phyloP scores from a whole-genome alignment of 306 rosid genomes.

The Styphnolobium japonicum region DNA sequence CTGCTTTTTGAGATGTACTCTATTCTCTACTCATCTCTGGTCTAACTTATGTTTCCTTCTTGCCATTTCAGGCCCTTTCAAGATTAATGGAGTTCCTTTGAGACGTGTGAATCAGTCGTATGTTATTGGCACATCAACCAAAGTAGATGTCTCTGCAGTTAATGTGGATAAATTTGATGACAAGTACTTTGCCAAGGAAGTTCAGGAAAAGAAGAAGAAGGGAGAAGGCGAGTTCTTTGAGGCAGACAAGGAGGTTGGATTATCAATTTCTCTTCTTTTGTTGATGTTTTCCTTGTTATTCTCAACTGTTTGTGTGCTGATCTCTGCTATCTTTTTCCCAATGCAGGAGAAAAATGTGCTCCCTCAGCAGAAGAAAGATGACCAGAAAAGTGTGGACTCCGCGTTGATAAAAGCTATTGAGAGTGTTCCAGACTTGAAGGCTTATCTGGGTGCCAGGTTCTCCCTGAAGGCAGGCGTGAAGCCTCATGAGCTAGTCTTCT shows the following conservation, averaged over 20 bases:
- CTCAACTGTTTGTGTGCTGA: background rate
- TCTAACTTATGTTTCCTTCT: background rate
- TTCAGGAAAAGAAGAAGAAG: slow-evolving; percentile 50
- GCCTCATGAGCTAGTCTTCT: slow-evolving; percentile 37
- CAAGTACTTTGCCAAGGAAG: slow-evolving; percentile 60
- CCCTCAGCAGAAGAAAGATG: slow-evolving; percentile 79
- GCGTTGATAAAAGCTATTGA: slow-evolving; percentile 58
- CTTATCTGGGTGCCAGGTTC: slow-evolving; percentile 74
- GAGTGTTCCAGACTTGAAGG: slow-evolving; percentile 66
- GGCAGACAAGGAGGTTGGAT: slow-evolving; percentile 60
- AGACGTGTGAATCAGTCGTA: slow-evolving; percentile 71
- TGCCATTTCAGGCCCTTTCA: slow-evolving; percentile 52
- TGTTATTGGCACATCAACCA: slow-evolving; percentile 63
- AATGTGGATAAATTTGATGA: slow-evolving; percentile 55
- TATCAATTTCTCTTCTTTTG: background rate
- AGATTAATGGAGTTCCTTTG: slow-evolving; percentile 70
- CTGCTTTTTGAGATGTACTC: background rate
- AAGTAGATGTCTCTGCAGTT: slow-evolving; percentile 59
- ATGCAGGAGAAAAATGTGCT: slow-evolving; percentile 63
- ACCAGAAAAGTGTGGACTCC: slow-evolving; percentile 67
- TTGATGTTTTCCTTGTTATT: background rate
- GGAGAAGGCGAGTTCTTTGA: slow-evolving; percentile 64
- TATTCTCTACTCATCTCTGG: background rate
- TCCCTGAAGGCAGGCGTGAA: slow-evolving; percentile 31
- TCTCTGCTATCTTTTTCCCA: background rate